Base-by-base conservation (phyloP, 306 rosid genomes). In the Medicago lupulina region DNA sequence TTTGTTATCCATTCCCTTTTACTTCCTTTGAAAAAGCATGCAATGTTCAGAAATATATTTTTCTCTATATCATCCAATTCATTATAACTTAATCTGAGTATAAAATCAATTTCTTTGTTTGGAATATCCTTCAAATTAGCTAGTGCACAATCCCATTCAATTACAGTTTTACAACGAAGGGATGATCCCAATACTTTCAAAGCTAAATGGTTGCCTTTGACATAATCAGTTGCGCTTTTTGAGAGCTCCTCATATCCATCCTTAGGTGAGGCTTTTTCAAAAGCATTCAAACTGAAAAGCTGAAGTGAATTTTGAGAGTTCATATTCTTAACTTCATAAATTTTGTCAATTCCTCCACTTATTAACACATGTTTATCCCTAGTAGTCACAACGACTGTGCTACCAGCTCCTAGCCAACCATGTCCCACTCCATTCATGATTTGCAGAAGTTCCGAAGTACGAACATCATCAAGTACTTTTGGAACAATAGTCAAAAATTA, bases 221-320 rank as follows among this genome's bases (percentile, higher is more conserved):
- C 64, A 70, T 70, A 78, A 13, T 1, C 9, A 4, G 81, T 17
- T 14, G 58, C 80, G 55, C 23, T 38, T 3, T 40, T 13, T 9
- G 76, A 63, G n/a, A 74, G n/a, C 12, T 85, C 67, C 18, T 5
- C 14, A 25, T 12, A 72, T 44, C 17, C 70, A 3, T 17, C 0
- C 23, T 1, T 1, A 2, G 79, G 79, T 15, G 9, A 1, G 6
- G 1, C 4, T 0, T 46, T 46, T 3, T 49, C 25, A 31, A 86
- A 86, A 36, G 85, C 85, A 41, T 80, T 50, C 17, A 28, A 67
- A 57, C 78, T 40, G 21, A 83, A 83, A 63, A 70, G 65, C 15
- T 17, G 9, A 5, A 47, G 23, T 1, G 23, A 21, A 21, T 21
- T 21, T 21, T 21, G 23, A 1, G 23, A 21, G 23, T 21, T 21